phyloP scores from a whole-genome alignment of 2,329 filamentous ascomycete species.

The Colletotrichum sp. region DNA sequence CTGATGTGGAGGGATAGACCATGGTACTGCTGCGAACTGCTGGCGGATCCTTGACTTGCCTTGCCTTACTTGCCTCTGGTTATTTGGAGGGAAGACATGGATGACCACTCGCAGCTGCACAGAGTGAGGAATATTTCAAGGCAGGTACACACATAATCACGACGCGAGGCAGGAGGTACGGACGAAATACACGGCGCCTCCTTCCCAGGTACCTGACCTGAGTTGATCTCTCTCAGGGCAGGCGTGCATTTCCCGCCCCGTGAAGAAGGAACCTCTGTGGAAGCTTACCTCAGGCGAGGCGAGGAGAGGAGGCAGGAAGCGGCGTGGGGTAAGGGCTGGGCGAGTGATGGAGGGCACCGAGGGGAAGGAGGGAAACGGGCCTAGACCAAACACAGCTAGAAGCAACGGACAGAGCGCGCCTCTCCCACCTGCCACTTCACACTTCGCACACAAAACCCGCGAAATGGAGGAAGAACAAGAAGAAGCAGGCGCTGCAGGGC shows the following conservation, averaged over 20 bases:
- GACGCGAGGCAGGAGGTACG: not conserved
- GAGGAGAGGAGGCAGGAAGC: not conserved
- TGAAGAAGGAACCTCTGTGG: not conserved
- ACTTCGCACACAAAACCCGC: not conserved
- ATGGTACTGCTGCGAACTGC: not conserved
- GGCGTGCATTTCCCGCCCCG: not conserved
- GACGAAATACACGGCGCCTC: not conserved
- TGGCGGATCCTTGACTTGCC: not conserved
- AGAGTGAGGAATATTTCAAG: not conserved
- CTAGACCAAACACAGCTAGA: conserved; percentile 2
- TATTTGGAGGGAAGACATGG: not conserved
- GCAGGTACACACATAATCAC: not conserved
- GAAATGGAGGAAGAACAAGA: not conserved
- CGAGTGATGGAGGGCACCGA: not conserved
- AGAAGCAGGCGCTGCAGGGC: not conserved
- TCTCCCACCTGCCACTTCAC: conserved; percentile 11
- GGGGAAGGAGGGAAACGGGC: not conserved
- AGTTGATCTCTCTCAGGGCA: not conserved
- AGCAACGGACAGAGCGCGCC: not conserved
- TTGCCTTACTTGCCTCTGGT: not conserved
- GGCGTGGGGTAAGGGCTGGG: conserved; percentile 1
- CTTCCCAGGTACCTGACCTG: not conserved
- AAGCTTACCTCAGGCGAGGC: not conserved
- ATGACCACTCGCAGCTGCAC: not conserved
- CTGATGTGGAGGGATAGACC: not conserved